A percentile compares a stretch with the other conserved stretches of the same genome.
Evolutionary conservation across 306 rosid species (phyloP).

Genomic region (Cucurbita ficifolia): DNA sequence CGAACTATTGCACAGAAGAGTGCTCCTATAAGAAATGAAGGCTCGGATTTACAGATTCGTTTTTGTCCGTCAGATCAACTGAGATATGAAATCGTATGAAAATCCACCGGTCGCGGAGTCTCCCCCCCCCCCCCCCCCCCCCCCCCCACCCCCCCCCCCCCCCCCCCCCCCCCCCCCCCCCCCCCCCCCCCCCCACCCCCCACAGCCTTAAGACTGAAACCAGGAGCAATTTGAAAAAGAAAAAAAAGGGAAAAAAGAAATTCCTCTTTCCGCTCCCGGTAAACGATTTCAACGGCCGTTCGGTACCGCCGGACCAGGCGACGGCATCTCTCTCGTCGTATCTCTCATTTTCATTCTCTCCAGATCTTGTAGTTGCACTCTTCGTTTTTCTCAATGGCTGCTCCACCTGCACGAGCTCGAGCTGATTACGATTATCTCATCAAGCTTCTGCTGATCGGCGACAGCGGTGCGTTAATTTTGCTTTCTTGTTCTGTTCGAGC

Average conservation of each 20-base stretch:
- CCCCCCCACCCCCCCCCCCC: too few species aligned
- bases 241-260: not conserved
- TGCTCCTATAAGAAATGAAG: not conserved
- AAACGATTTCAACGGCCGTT: constrained; percentile 9
- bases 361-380: not conserved
- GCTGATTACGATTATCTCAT: constrained; percentile 93
- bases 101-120: constrained; percentile 2
- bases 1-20: not conserved
- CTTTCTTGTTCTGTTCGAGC: not conserved
- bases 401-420: constrained; percentile 91
- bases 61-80: not conserved
- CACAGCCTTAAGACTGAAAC: constrained; percentile 3
- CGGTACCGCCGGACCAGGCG: constrained; percentile 8
- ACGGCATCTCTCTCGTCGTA: not conserved
- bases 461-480: constrained; percentile 56
- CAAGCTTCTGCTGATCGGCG: constrained; percentile 93
- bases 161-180: too few species aligned
- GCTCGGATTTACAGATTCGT: not conserved
- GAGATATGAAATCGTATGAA: not conserved
- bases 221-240: not conserved
- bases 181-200: too few species aligned
- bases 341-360: not conserved
- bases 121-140: constrained; percentile 1
- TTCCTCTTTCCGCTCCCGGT: not conserved
- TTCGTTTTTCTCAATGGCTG: constrained; percentile 35